phyloP scores from a whole-genome alignment of 768 basidiomycete genomes.

The Hebeloma cylindrosporum region DNA sequence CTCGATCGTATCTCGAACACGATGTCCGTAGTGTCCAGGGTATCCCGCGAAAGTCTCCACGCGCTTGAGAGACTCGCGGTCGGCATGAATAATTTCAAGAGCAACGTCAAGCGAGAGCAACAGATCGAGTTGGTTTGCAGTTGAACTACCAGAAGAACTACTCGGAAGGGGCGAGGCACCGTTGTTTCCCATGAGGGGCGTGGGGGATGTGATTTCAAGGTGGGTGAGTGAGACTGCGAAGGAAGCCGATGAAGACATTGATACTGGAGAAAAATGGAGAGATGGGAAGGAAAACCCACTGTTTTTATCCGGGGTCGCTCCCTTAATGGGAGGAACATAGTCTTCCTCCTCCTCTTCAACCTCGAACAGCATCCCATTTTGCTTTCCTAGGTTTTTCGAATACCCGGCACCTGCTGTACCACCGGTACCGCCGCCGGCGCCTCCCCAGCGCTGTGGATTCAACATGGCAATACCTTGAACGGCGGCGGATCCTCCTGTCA shows the following conservation, averaged over 20 bases:
- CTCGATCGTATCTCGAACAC: slow-evolving; percentile 91
- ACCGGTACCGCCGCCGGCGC: slow-evolving; percentile 29
- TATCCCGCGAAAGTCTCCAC: slow-evolving; percentile 89
- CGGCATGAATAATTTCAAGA: slow-evolving; percentile 88
- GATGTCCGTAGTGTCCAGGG: slow-evolving; percentile 82
- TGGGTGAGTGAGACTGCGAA: slow-evolving; percentile 8
- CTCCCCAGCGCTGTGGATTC: slow-evolving; percentile 85
- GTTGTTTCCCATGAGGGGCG: slow-evolving; percentile 15
- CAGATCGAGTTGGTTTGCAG: slow-evolving; percentile 63
- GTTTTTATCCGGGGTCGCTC: neutral
- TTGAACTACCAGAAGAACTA: too few relatives aligned
- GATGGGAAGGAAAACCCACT: too few relatives aligned
- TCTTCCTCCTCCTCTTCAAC: slow-evolving; percentile 39
- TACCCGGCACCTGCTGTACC: slow-evolving; percentile 27
- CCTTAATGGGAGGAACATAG: slow-evolving; percentile 4
- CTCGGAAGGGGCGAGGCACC: neutral
- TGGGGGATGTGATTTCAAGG: slow-evolving; percentile 16
- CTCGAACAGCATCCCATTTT: slow-evolving; percentile 50
- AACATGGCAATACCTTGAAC: slow-evolving; percentile 87
- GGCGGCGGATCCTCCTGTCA: slow-evolving; percentile 73
- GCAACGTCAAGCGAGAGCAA: slow-evolving; percentile 90
- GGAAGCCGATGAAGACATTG: neutral
- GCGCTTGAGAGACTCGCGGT: slow-evolving; percentile 88
- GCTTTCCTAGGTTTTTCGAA: slow-evolving; percentile 37
- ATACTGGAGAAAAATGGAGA: neutral